These are phyloP conservation scores for Alternaria infectoria DNA, from an alignment of 2,329 filamentous ascomycete species.

Conservation along the genomic window DNA sequence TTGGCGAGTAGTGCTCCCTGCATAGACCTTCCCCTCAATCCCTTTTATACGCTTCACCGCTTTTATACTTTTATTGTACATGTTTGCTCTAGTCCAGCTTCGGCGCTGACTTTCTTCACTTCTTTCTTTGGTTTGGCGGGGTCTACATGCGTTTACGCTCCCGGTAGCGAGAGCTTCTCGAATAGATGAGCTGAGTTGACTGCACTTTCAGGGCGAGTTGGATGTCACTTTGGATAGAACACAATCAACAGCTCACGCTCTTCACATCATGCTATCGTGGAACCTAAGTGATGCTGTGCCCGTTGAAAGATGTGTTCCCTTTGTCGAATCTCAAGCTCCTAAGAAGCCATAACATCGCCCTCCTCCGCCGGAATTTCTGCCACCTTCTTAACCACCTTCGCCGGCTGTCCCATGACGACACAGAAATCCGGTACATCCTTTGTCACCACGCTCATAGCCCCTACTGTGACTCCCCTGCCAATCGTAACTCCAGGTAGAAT, in stretches of 20 bases:
- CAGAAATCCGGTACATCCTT: slow-evolving; percentile 71
- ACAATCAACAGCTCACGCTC: not conserved
- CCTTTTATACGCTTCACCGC: slow-evolving; percentile 11
- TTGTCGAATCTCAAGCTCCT: not conserved
- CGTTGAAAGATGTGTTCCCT: not conserved
- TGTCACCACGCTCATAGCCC: slow-evolving; percentile 83
- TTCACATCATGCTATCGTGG: not conserved
- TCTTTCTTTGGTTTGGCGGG: slow-evolving; percentile 7
- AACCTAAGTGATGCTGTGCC: not conserved
- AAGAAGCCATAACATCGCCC: not conserved
- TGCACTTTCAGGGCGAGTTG: not conserved
- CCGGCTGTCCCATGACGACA: slow-evolving; percentile 71
- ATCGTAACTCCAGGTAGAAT: slow-evolving; percentile 80
- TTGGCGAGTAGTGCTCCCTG: slow-evolving; percentile 1
- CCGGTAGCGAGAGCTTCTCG: not conserved
- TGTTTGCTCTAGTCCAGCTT: slow-evolving; percentile 16
- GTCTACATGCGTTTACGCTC: not conserved
- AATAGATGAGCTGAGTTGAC: not conserved
- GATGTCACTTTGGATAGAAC: not conserved
- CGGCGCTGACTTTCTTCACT: slow-evolving; percentile 13
- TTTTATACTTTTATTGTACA: slow-evolving; percentile 28
- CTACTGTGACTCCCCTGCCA: slow-evolving; percentile 74
- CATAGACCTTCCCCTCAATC: slow-evolving; percentile 14
- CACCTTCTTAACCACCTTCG: slow-evolving; percentile 58
- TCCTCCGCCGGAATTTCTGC: slow-evolving; percentile 15